phyloP scores from a whole-genome alignment of 2,329 filamentous ascomycete species.

The Arthrobotrys musiformis region DNA sequence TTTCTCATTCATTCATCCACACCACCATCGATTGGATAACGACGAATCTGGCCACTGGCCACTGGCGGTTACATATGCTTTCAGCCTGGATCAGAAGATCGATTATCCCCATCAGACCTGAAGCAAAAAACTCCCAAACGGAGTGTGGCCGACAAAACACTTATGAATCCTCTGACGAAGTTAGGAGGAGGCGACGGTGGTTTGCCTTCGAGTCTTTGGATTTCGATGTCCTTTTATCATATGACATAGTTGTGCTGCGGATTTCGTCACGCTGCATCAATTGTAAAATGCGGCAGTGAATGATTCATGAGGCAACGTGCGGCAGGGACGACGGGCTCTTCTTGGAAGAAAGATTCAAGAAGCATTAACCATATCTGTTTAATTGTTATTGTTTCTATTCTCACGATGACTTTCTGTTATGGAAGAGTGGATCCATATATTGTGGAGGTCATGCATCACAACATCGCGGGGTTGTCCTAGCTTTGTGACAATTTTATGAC shows the following conservation, averaged over 20 bases:
- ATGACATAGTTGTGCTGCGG: constrained; percentile 14
- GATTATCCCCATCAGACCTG: constrained; percentile 9
- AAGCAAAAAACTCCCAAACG: constrained; percentile 21
- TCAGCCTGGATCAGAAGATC: constrained; percentile 49
- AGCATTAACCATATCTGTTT: neutral
- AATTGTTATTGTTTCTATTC: neutral
- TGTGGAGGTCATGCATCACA: neutral
- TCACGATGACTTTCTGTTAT: neutral
- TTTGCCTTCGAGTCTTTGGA: neutral
- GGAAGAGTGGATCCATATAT: neutral
- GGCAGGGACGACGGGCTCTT: constrained; percentile 4
- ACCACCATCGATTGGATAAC: constrained; percentile 29
- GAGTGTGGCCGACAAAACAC: constrained; percentile 33
- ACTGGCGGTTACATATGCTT: constrained; percentile 39
- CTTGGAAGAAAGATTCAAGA: neutral
- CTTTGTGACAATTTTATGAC: constrained; percentile 18
- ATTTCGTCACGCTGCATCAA: constrained; percentile 34
- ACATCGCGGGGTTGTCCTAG: neutral
- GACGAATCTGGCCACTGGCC: constrained; percentile 28
- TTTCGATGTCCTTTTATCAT: neutral
- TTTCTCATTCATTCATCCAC: constrained; percentile 23
- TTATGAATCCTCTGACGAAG: neutral
- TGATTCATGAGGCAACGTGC: constrained; percentile 16
- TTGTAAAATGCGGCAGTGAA: neutral
- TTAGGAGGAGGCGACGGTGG: neutral